Conservation (phyloP, 805 yeast species). For the Monosporozyma aerobia region DNA sequence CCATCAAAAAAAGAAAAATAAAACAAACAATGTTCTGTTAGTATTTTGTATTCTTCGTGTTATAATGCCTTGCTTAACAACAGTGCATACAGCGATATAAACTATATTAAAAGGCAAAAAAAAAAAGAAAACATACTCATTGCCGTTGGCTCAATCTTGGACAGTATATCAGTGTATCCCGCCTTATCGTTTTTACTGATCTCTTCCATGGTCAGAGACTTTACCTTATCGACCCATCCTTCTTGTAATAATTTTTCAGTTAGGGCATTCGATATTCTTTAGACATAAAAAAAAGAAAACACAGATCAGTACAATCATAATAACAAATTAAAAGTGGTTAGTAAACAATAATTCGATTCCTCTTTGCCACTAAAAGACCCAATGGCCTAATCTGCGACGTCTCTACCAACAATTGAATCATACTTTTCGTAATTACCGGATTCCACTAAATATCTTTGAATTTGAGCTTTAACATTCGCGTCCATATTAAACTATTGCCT, state of each 20-base stretch:
- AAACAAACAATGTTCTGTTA: slow-evolving; percentile 3
- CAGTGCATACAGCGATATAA: no score
- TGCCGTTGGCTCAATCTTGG: slow-evolving; percentile 55
- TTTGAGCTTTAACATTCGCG: slow-evolving; percentile 40
- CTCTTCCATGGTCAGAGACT: slow-evolving; percentile 46
- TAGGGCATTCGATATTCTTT: slow-evolving; percentile 49
- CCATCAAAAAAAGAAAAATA: neutral
- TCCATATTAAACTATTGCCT: slow-evolving; percentile 4
- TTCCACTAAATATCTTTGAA: slow-evolving; percentile 60
- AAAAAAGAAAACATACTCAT: slow-evolving; percentile 33
- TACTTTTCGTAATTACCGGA: slow-evolving; percentile 72
- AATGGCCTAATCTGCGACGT: neutral
- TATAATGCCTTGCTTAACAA: no score
- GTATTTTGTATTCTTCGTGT: slow-evolving; percentile 5
- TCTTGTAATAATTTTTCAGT: slow-evolving; percentile 58
- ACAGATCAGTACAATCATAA: neutral
- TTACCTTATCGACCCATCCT: slow-evolving; percentile 81
- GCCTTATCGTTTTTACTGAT: slow-evolving; percentile 32
- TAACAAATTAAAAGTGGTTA: neutral
- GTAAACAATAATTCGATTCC: neutral
- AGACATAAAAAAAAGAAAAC: neutral
- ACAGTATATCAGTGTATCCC: slow-evolving; percentile 46
- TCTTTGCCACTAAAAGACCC: neutral
- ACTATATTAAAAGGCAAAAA: neutral
- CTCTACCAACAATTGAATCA: slow-evolving; percentile 7